Evolutionary conservation across 2,329 filamentous ascomycete genomes (phyloP).

Genomic region (Exophiala spinifera): DNA sequence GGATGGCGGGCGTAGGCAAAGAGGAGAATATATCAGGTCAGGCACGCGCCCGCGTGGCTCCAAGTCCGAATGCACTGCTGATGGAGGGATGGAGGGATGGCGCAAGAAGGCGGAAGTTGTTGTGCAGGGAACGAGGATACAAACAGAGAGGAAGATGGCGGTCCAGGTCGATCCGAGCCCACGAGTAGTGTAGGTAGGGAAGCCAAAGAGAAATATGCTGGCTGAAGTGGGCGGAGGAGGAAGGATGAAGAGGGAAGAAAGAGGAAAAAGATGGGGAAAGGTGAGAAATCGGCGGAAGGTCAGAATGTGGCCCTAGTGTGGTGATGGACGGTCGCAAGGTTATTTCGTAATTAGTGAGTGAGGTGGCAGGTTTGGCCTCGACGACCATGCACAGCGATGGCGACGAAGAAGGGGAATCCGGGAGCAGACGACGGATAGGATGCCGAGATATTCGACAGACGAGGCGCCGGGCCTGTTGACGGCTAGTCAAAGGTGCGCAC

Average conservation of each 20-base stretch:
- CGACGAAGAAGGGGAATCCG: not conserved
- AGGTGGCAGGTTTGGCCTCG: conserved; percentile 1
- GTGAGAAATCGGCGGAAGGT: conserved; percentile 14
- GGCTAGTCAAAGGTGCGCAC: no score
- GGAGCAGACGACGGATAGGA: not conserved
- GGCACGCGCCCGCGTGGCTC: not conserved
- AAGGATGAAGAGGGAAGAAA: conserved; percentile 14
- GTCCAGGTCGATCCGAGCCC: not conserved
- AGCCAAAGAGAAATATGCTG: conserved; percentile 4
- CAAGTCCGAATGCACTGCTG: not conserved
- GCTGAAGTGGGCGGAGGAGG: conserved; percentile 12
- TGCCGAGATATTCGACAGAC: conserved; percentile 1
- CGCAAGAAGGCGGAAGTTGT: not conserved
- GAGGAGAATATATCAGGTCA: conserved; percentile 1
- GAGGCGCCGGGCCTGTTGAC: not conserved
- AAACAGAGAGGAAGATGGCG: not conserved
- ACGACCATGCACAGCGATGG: not conserved
- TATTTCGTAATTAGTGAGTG: not conserved
- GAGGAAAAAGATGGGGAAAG: conserved; percentile 14
- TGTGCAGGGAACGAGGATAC: no score
- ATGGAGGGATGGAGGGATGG: not conserved
- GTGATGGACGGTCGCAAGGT: conserved; percentile 1
- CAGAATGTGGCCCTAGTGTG: conserved; percentile 7
- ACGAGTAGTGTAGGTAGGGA: not conserved
- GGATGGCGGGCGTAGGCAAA: conserved; percentile 2